Conservation (phyloP, 2,329 filamentous ascomycete genomes). For the Penicillium sp. region DNA sequence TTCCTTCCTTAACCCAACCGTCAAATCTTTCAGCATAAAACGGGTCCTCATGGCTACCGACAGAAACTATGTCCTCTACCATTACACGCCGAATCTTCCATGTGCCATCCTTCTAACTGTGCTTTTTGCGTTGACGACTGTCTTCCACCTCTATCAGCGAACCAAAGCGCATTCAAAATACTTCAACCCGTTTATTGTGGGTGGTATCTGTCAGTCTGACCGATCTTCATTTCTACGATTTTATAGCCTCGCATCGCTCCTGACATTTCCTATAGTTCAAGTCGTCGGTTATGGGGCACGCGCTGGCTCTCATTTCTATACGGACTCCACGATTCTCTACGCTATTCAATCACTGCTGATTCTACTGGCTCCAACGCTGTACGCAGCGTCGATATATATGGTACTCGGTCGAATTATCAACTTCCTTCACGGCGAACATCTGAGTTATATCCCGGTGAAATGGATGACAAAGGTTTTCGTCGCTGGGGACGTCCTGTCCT, state of each 20-base stretch:
- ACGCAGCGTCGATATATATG: constrained; percentile 5
- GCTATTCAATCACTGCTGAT: constrained; percentile 10
- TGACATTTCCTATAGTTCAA: constrained; percentile 9
- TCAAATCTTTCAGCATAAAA: too few relatives aligned
- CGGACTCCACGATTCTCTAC: neutral
- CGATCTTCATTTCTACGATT: neutral
- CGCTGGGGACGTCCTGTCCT: constrained; percentile 7
- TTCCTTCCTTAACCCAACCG: too few relatives aligned
- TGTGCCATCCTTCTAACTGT: constrained; percentile 30
- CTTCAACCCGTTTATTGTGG: constrained; percentile 23
- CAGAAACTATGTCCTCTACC: constrained; percentile 10
- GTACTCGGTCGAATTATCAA: too few relatives aligned
- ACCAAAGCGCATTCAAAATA: constrained; percentile 17
- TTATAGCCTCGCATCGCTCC: neutral
- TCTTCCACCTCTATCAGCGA: constrained; percentile 21
- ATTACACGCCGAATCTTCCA: constrained; percentile 32
- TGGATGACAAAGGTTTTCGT: constrained; percentile 13
- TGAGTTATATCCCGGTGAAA: neutral
- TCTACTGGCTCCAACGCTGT: constrained; percentile 9
- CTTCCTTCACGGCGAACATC: neutral
- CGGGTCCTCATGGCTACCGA: too few relatives aligned
- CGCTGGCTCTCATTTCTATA: constrained; percentile 4
- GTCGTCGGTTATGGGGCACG: constrained; percentile 8
- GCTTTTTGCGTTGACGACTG: constrained; percentile 24
- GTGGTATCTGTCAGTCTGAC: constrained; percentile 26